These are phyloP conservation scores for Ustilago curta DNA, from an alignment of 1,284 basidiomycete species.

Conservation along the genomic window DNA sequence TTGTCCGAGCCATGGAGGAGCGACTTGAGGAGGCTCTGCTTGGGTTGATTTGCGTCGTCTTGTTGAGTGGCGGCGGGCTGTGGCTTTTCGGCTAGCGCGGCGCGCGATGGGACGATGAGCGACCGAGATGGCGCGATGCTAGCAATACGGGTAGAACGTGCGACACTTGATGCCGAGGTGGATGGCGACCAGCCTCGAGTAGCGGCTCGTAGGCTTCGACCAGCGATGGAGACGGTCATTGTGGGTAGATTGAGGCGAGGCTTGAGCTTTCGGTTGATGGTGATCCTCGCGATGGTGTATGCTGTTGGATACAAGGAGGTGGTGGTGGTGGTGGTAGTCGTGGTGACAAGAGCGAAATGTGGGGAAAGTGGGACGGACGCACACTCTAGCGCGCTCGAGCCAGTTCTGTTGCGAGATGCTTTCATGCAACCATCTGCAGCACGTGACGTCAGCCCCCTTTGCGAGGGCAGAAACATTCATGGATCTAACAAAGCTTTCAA, in stretches of 20 bases:
- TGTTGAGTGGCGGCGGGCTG: neutral
- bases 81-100: slow-evolving; percentile 15
- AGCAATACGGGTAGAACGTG: slow-evolving; percentile 1
- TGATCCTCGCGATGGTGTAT: neutral
- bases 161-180: neutral
- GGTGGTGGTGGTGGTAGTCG: too few species aligned
- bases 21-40: slow-evolving; percentile 55
- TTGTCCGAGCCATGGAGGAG: slow-evolving; percentile 61
- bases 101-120: slow-evolving; percentile 36
- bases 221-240: slow-evolving; percentile 29
- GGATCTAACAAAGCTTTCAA: slow-evolving; percentile 9
- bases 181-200: slow-evolving; percentile 23
- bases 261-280: neutral
- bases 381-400: slow-evolving; percentile 33
- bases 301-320: neutral
- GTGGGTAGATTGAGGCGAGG: neutral
- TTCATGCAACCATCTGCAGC: slow-evolving; percentile 18
- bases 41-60: slow-evolving; percentile 17
- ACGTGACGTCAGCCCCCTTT: slow-evolving; percentile 30
- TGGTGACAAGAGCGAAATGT: slow-evolving; percentile 6
- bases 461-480: neutral
- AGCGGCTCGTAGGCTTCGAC: slow-evolving; percentile 29
- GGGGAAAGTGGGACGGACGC: slow-evolving; percentile 24
- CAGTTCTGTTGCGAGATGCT: too few species aligned
- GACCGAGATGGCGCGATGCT: slow-evolving; percentile 29